Conservation (phyloP, 176 grass and related monocot genomes). For the Carex littledalei region DNA sequence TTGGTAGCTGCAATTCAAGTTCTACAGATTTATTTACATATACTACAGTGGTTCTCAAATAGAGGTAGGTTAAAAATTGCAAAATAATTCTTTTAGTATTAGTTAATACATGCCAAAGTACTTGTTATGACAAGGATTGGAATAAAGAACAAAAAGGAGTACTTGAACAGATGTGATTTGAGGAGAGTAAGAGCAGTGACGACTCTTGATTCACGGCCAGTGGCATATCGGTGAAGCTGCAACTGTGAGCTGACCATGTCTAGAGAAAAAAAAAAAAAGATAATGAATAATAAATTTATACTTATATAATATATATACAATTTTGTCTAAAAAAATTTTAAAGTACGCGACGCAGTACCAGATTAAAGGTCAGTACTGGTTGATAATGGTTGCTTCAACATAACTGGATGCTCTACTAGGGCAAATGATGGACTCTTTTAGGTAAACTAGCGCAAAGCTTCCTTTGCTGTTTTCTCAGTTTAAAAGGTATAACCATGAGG, state of each 20-base stretch:
- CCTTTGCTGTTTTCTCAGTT: not conserved
- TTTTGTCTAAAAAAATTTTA: not conserved
- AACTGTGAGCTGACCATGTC: constrained; percentile 98
- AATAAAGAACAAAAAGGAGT: not conserved
- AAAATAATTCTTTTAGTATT: not conserved
- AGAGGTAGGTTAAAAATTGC: not conserved
- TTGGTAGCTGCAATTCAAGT: constrained; percentile 52
- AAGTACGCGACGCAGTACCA: not conserved
- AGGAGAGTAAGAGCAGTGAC: constrained; percentile 77
- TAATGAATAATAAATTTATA: constrained; percentile 10
- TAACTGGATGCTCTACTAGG: not conserved
- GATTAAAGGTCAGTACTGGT: not conserved
- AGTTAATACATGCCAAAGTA: not conserved
- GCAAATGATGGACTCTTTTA: not conserved
- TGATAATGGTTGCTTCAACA: not conserved
- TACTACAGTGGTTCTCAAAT: not conserved
- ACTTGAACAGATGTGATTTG: constrained; percentile 94
- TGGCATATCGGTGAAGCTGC: constrained; percentile 90
- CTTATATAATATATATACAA: not conserved
- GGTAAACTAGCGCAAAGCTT: not conserved
- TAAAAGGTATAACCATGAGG: not conserved
- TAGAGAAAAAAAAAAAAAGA: not conserved
- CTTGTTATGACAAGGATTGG: not conserved
- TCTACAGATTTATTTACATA: not conserved
- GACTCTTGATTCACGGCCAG: constrained; percentile 83